Evolutionary conservation across 306 rosid genomes (phyloP), one percentile per base, ranked within the genome.

Genomic region (Fagus crenata): DNA sequence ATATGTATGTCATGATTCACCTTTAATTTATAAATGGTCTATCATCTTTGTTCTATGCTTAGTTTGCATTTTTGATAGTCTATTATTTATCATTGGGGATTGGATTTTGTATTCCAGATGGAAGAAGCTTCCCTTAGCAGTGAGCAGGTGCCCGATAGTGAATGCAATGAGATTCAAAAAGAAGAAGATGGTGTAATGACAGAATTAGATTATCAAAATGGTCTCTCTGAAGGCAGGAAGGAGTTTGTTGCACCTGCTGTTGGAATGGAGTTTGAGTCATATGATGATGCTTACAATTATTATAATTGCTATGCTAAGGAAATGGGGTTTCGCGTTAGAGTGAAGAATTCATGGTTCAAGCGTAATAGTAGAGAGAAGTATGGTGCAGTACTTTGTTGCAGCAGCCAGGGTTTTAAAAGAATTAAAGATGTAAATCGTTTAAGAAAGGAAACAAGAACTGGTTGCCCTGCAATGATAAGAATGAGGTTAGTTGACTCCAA

Each of bases 341-440:
- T 94, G 83, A 94, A 94, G 84, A 94, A 94, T 81, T 94, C 97
- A 6, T 94, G 98, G 97, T 94, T 92, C 81, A 92, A 94, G 86
- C 87, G 96, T 80, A 92, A 94, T 81, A 92, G 97, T 73, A 89
- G 89, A 75, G 98, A 94, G 80, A 94, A 94, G 83, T 92, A 94
- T 36, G 98, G 98, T 76, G 98, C 98, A 0, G 97, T 94, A 60
- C 97, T 94, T 78, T 94, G 98, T 74, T 94, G 98, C 76, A 94
- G 98, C 83, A 94, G 98, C 83, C 98, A 94, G 82, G 98, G 98
- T 75, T 94, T 94, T 87, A 94, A 94, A 83, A 88, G 96, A 82
- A 76, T 86, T 69, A 94, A 94, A 83, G 98, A 94, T 53, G 92
- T 86, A 69, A 94, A 85, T 83, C 93, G 90, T 74, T 80, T 92